phyloP scores from a whole-genome alignment of 1,284 basidiomycete genomes.

The Cerrena zonata region DNA sequence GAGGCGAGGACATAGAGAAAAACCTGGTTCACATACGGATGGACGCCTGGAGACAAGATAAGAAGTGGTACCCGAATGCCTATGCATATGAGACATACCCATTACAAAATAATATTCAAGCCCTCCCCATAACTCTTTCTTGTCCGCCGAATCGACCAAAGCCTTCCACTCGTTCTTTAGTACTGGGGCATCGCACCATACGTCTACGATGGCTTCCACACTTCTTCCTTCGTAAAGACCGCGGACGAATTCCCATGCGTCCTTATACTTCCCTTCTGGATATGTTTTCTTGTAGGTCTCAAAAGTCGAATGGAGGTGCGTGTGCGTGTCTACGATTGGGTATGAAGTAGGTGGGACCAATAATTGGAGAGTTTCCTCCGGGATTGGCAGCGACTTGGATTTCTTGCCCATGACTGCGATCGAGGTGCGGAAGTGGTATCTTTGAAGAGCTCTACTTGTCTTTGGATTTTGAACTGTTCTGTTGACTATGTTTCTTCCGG shows the following conservation, averaged over 20 bases:
- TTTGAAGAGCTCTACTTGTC: background rate
- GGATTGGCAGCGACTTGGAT: background rate
- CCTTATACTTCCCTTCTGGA: slow-evolving; percentile 43
- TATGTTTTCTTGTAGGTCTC: slow-evolving; percentile 56
- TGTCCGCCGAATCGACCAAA: slow-evolving; percentile 62
- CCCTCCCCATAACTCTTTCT: slow-evolving; percentile 51
- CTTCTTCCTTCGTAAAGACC: slow-evolving; percentile 51
- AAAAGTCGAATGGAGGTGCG: slow-evolving; percentile 69
- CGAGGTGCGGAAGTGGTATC: background rate
- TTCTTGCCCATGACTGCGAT: background rate
- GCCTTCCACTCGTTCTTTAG: slow-evolving; percentile 55
- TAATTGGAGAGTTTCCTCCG: background rate
- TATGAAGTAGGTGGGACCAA: slow-evolving; percentile 3
- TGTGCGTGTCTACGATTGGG: slow-evolving; percentile 74
- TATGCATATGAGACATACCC: slow-evolving; percentile 41
- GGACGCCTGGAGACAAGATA: slow-evolving; percentile 45
- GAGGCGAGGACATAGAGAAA: background rate
- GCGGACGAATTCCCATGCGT: slow-evolving; percentile 60
- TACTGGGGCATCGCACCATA: slow-evolving; percentile 78
- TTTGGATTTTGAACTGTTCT: too few species aligned
- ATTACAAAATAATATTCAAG: slow-evolving; percentile 73
- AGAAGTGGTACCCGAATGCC: slow-evolving; percentile 7
- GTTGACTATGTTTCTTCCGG: too few species aligned
- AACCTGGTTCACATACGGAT: slow-evolving; percentile 49
- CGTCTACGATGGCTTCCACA: slow-evolving; percentile 68